These are phyloP conservation scores for Hirschfeldia incana DNA, from an alignment of 345 rosid species.

Conservation along the genomic window DNA sequence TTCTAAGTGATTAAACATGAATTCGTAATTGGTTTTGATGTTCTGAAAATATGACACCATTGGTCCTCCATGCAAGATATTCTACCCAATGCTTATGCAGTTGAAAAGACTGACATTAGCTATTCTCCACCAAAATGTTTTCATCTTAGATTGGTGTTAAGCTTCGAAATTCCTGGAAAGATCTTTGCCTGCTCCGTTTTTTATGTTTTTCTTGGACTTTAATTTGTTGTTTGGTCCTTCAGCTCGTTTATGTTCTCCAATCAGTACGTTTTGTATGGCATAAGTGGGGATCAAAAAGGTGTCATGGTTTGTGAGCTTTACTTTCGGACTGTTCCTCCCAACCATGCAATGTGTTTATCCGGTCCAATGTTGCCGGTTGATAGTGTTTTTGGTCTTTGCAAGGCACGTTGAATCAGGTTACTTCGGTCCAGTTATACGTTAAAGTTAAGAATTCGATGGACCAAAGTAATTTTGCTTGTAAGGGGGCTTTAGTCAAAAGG, in stretches of 20 bases:
- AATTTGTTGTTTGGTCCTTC: not conserved
- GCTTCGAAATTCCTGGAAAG: no score
- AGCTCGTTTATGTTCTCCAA: not conserved
- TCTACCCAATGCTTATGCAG: not conserved
- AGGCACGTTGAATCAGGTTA: not conserved
- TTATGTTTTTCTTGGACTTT: not conserved
- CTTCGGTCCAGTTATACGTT: not conserved
- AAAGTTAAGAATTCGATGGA: not conserved
- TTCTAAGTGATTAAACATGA: not conserved
- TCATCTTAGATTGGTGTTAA: no score
- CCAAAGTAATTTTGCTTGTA: not conserved
- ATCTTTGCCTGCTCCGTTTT: no score
- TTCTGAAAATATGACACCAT: not conserved
- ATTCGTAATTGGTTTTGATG: not conserved
- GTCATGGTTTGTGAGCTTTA: not conserved
- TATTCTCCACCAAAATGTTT: no score
- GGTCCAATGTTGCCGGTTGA: not conserved
- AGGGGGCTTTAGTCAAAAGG: no score
- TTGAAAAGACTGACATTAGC: not conserved
- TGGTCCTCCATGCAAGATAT: not conserved
- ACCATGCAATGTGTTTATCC: not conserved
- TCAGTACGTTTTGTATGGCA: not conserved
- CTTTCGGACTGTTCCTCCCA: not conserved
- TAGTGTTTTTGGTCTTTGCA: not conserved
- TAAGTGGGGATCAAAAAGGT: no score